Conservation (phyloP, 306 rosid species). For the Luffa aegyptiaca region DNA sequence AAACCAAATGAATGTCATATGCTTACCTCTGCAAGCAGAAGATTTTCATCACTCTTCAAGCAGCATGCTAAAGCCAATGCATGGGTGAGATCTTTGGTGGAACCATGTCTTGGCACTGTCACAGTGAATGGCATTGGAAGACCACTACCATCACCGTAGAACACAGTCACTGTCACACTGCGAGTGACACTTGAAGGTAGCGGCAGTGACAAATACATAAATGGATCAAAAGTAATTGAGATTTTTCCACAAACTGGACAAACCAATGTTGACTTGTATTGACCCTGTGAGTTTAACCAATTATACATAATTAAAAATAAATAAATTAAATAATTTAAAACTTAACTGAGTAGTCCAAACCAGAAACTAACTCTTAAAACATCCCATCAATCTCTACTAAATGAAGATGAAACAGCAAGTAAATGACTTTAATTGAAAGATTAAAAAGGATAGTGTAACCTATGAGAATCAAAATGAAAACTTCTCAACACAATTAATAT, state of each 20-base stretch:
- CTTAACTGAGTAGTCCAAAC: neutral
- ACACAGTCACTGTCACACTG: conserved; percentile 66
- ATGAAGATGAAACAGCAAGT: neutral
- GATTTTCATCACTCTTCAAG: conserved; percentile 81
- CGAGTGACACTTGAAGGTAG: conserved; percentile 86
- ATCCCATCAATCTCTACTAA: neutral
- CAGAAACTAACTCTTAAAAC: neutral
- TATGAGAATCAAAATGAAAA: neutral
- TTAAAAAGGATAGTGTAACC: neutral
- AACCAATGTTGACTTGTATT: conserved; percentile 93
- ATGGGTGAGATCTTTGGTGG: conserved; percentile 58
- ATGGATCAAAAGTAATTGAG: conserved; percentile 95
- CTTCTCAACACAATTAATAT: neutral
- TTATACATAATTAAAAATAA: neutral
- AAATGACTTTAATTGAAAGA: neutral
- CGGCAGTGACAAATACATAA: conserved; percentile 96
- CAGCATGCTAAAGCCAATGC: conserved; percentile 69
- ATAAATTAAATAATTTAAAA: neutral
- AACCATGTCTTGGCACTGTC: conserved; percentile 55
- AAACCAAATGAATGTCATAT: neutral
- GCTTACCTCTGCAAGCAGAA: conserved; percentile 85
- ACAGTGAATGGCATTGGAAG: conserved; percentile 92
- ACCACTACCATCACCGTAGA: conserved; percentile 73
- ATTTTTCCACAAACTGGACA: conserved; percentile 86
- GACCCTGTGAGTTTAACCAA: conserved; percentile 59